Conservation (phyloP, 164 flowering plant genomes). For the Stephania cephalantha region DNA sequence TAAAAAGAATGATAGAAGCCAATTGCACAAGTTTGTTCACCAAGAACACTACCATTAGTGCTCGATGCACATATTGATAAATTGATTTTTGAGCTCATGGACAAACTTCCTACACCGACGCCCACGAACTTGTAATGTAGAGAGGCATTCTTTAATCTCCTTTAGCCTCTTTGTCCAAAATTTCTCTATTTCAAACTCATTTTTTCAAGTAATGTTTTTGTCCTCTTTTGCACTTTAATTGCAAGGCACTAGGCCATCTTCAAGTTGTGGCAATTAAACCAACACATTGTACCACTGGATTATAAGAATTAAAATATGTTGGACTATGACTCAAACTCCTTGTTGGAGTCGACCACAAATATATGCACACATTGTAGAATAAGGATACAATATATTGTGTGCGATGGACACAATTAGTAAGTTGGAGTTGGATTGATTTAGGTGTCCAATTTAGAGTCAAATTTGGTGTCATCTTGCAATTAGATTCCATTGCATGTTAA, state of each 20-base stretch:
- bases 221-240: constrained; percentile 33
- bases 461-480: no score
- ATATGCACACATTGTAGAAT: no score
- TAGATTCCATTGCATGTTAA: no score
- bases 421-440: no score
- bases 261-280: constrained; percentile 49
- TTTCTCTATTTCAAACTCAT: constrained; percentile 25
- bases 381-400: no score
- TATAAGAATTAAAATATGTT: no score
- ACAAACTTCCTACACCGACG: constrained; percentile 26
- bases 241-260: constrained; percentile 43
- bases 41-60: constrained; percentile 35
- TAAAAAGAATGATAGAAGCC: constrained; percentile 26
- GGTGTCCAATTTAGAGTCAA: no score
- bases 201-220: constrained; percentile 10
- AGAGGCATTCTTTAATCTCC: constrained; percentile 37
- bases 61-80: constrained; percentile 31
- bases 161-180: constrained; percentile 43
- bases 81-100: constrained; percentile 19
- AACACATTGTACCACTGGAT: no score
- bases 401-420: no score
- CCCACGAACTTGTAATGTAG: constrained; percentile 16
- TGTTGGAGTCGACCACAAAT: no score
- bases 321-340: no score
- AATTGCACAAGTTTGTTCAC: constrained; percentile 34